Evolutionary conservation across 352 stramenopile genomes (phyloP), one percentile per base, ranked within the genome.

Genomic region (Peronosclerospora sorghi): DNA sequence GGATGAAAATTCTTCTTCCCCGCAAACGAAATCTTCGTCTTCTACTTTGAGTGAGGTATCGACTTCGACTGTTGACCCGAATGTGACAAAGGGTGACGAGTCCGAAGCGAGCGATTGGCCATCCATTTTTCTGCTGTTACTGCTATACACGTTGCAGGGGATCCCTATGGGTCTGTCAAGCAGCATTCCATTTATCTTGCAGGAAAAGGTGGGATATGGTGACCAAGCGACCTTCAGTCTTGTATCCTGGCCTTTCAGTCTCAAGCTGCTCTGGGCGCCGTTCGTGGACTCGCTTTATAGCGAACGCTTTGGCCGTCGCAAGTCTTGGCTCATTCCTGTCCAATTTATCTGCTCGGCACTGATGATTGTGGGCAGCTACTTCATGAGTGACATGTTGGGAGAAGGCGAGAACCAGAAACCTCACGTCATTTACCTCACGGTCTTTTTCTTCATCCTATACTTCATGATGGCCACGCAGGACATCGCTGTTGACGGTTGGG

Each of bases 391-490:
- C 2, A 61, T 96, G 59, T 54, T 97, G 35, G 85, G 80, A 30
- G 86, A 95, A 42, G 62, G 64, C n/a, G 77, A 86, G 13, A 59
- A 62, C 17, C 52, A 79, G 35, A 73, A 78, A 32, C 86, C 92
- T 23, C 77, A 97, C 59, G 86, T 98, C n/a, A 60, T 84, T 26
- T 83, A 85, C 56, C 78, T 98, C 35, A 98, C 95, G 13, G 51
- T 59, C 18, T 97, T 97, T 59, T 98, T 98, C 78, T 97, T 98
- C 59, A 69, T 93, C 37, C 68, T 99, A 17, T 99, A 98, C 69
- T 96, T 98, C 56, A 89, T 99, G 48, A 98, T 98, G 89, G 96
- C 96, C 2, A 99, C 96, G 30, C 96, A 99, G 66, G 96, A 99
- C 62, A 98, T 99, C 55, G 96, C 96, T 7, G 96, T 99, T 6